These are phyloP conservation scores for Stromatinia cepivora DNA, from an alignment of 2,329 filamentous ascomycete genomes.

Conservation along the genomic window DNA sequence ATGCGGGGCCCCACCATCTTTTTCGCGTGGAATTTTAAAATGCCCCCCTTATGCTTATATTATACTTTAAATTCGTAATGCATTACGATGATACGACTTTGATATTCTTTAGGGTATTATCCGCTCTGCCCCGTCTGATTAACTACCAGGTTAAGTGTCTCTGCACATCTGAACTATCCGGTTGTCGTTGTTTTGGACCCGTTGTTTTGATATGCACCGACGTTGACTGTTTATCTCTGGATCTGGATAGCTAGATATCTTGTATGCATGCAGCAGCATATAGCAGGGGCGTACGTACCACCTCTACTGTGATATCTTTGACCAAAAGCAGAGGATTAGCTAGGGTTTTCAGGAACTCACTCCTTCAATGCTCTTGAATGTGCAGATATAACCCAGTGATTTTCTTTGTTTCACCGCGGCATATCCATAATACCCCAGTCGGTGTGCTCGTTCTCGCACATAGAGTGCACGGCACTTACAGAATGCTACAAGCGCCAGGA, in stretches of 20 bases:
- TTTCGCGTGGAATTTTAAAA: not conserved
- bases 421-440: not conserved
- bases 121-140: not conserved
- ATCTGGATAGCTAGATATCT: not conserved
- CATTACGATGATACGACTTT: slow-evolving; percentile 4
- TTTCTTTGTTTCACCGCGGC: not conserved
- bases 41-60: not conserved
- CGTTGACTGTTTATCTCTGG: not conserved
- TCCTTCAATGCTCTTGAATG: not conserved
- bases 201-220: not conserved
- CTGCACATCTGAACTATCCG: not conserved
- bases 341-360: not conserved
- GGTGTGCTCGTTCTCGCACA: not conserved
- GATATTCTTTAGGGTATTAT: not conserved
- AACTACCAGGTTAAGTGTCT: not conserved
- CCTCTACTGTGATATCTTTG: not conserved
- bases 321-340: not conserved
- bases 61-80: slow-evolving; percentile 1
- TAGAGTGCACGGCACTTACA: not conserved
- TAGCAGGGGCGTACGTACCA: not conserved
- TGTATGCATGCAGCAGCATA: not conserved
- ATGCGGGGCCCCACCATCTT: not conserved
- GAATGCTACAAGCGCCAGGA: not conserved
- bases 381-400: not conserved
- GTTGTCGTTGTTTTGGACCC: not conserved